Evolutionary conservation across 345 rosid species (phyloP).

Genomic region (Hibiscus mutabilis): DNA sequence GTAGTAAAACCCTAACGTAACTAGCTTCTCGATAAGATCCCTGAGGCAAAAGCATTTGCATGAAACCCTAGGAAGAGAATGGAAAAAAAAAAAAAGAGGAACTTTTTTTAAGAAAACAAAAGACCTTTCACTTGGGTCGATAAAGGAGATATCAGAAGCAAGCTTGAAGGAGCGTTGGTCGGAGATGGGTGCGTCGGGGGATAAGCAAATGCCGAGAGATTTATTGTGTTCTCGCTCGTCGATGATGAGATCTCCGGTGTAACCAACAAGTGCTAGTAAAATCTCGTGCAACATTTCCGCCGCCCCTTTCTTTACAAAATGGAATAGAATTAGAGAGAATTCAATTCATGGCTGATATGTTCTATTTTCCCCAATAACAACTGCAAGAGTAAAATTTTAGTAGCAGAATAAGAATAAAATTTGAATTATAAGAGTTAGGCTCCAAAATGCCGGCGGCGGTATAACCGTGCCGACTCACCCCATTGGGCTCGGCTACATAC

Average conservation of each 20-base stretch:
- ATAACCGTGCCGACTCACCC: neutral
- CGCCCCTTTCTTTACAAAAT: neutral
- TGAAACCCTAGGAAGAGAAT: neutral
- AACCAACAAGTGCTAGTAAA: conserved; percentile 72
- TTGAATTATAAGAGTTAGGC: conserved; percentile 5
- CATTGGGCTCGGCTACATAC: neutral
- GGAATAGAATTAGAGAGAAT: conserved; percentile 1
- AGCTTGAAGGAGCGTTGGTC: conserved; percentile 67
- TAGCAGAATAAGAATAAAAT: neutral
- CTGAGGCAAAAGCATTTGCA: conserved; percentile 23
- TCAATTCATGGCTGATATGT: neutral
- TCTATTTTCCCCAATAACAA: neutral
- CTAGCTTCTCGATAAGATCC: conserved; percentile 80
- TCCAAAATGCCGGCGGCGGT: neutral
- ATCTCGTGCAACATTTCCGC: conserved; percentile 77
- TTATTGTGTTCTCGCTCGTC: conserved; percentile 73
- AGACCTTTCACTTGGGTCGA: conserved; percentile 81
- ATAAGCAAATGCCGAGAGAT: conserved; percentile 45
- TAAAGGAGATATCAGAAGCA: conserved; percentile 86
- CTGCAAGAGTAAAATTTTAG: neutral
- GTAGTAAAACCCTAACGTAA: conserved; percentile 81
- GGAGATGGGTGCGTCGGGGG: conserved; percentile 60
- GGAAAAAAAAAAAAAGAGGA: neutral
- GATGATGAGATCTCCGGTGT: conserved; percentile 87
- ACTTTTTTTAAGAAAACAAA: neutral